phyloP scores from a whole-genome alignment of 2,329 filamentous ascomycete genomes.

The Clarireedia hainanense region DNA sequence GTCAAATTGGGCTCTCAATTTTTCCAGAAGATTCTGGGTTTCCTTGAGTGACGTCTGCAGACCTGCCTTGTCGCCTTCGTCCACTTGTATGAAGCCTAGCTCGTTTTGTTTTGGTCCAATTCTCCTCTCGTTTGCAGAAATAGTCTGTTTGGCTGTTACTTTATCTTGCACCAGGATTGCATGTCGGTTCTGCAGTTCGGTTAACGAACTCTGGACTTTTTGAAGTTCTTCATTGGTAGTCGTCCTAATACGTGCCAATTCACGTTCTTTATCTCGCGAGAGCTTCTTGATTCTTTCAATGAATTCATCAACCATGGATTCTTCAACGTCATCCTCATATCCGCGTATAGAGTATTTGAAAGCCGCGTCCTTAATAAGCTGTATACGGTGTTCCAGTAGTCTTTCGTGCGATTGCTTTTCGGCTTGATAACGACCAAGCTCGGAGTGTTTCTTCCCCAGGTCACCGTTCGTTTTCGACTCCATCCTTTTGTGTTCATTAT shows the following conservation, averaged over 20 bases:
- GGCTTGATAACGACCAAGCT: constrained; percentile 73
- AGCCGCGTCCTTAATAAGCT: constrained; percentile 72
- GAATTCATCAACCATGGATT: constrained; percentile 67
- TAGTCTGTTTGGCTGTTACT: constrained; percentile 63
- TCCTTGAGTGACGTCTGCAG: constrained; percentile 69
- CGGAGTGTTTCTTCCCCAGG: constrained; percentile 47
- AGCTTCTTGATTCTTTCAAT: constrained; percentile 69
- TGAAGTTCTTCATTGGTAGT: constrained; percentile 69
- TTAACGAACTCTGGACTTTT: constrained; percentile 63
- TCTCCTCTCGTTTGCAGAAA: constrained; percentile 65
- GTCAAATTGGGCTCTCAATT: constrained; percentile 55
- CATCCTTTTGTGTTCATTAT: constrained; percentile 52
- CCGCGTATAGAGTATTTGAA: constrained; percentile 72
- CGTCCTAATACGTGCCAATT: constrained; percentile 65
- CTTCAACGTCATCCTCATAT: constrained; percentile 71
- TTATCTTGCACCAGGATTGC: constrained; percentile 68
- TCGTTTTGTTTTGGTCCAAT: constrained; percentile 58
- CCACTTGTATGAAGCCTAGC: constrained; percentile 65
- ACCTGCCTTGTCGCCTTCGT: constrained; percentile 76
- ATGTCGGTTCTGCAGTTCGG: constrained; percentile 65
- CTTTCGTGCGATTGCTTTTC: constrained; percentile 82
- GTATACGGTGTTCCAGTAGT: constrained; percentile 62
- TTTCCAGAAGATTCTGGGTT: constrained; percentile 52
- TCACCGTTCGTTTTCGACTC: constrained; percentile 38
- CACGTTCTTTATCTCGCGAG: constrained; percentile 67